Conservation (phyloP, 192 early-diverging fungal species). For the Gigaspora rosea region DNA sequence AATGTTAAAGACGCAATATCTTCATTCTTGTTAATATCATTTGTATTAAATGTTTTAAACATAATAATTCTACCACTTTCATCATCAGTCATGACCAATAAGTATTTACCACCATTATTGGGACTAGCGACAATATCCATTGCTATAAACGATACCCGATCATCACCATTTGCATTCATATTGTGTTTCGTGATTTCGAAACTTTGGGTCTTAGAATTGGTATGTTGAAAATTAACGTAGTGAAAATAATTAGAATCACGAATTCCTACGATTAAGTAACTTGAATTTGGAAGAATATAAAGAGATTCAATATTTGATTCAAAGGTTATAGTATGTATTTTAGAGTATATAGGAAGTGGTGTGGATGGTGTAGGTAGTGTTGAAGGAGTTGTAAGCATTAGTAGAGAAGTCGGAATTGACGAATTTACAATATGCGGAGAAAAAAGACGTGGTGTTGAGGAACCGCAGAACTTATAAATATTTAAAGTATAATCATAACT, state of each 20-base stretch:
- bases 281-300: too few relatives aligned
- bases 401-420: background rate
- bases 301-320: too few relatives aligned
- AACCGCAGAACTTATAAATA: constrained; percentile 52
- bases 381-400: too few relatives aligned
- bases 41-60: constrained; percentile 33
- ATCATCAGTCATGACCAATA: constrained; percentile 70
- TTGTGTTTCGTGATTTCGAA: constrained; percentile 47
- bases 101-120: constrained; percentile 49
- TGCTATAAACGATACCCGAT: constrained; percentile 82
- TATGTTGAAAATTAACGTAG: constrained; percentile 55
- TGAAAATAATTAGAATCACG: constrained; percentile 78
- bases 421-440: background rate
- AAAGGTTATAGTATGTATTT: too few relatives aligned
- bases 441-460: background rate
- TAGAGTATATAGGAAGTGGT: too few relatives aligned
- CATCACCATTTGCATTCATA: constrained; percentile 79
- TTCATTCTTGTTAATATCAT: background rate
- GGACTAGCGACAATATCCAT: constrained; percentile 65
- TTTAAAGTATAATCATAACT: too few relatives aligned
- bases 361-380: too few relatives aligned
- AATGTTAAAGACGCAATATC: too few relatives aligned
- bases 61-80: constrained; percentile 67
- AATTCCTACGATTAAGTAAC: constrained; percentile 46
- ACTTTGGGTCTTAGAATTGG: background rate